Conservation (phyloP, 2,329 filamentous ascomycete genomes). For the Diplodia intermedia region DNA sequence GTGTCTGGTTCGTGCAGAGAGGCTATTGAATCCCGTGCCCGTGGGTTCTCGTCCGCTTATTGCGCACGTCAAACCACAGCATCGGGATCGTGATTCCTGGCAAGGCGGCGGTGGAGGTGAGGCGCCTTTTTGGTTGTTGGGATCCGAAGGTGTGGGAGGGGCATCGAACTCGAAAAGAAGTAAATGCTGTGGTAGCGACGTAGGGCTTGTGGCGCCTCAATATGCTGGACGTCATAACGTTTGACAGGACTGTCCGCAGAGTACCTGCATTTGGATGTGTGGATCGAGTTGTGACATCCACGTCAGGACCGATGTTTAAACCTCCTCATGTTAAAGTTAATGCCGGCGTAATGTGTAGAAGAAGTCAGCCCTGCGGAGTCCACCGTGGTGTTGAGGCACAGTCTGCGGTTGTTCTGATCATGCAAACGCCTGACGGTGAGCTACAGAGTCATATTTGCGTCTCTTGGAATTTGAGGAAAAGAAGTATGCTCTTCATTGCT, state of each 20-base stretch:
- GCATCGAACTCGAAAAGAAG: neutral
- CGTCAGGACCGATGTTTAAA: neutral
- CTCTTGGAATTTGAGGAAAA: neutral
- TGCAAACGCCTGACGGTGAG: neutral
- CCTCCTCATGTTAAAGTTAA: too few species aligned
- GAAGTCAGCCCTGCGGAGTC: too few species aligned
- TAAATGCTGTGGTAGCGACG: neutral
- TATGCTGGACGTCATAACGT: neutral
- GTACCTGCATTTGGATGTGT: neutral
- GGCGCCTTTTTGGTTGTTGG: neutral
- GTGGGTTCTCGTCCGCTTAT: neutral
- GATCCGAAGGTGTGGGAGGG: neutral
- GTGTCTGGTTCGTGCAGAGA: neutral
- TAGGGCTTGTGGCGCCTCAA: neutral
- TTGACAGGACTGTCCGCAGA: neutral
- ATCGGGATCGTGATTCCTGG: neutral
- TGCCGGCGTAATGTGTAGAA: too few species aligned
- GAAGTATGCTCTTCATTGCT: neutral
- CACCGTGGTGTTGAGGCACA: too few species aligned
- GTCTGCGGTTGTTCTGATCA: too few species aligned
- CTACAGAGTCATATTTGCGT: neutral
- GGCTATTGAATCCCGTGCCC: neutral
- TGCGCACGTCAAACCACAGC: neutral
- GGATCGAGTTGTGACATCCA: neutral
- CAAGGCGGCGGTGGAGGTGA: too few species aligned